Evolutionary conservation across 805 yeast species (phyloP).

Genomic region (Candida golubevii): DNA sequence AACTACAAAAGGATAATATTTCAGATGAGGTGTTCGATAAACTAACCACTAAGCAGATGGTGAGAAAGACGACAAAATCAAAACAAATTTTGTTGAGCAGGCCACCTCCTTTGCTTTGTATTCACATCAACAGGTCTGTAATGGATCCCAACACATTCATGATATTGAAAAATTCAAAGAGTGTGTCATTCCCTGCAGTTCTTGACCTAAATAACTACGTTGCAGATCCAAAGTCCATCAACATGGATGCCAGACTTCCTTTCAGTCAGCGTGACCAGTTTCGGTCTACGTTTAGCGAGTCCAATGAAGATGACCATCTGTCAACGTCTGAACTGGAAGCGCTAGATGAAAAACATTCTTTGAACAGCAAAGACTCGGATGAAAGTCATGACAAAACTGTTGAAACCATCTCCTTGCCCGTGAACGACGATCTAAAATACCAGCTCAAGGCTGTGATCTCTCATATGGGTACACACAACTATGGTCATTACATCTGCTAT

Average conservation of each 20-base stretch:
- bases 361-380: neutral
- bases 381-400: neutral
- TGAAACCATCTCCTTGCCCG: neutral
- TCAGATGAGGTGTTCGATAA: slow-evolving; percentile 74
- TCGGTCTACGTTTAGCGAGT: neutral
- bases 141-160: slow-evolving; percentile 83
- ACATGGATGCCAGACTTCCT: slow-evolving; percentile 73
- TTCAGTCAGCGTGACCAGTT: slow-evolving; percentile 59
- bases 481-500: slow-evolving; percentile 94
- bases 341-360: neutral
- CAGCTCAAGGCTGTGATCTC: slow-evolving; percentile 80
- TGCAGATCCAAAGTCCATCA: slow-evolving; percentile 64
- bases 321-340: neutral
- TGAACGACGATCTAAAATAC: slow-evolving; percentile 35
- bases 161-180: slow-evolving; percentile 79
- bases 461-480: slow-evolving; percentile 93
- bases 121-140: slow-evolving; percentile 90
- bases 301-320: neutral
- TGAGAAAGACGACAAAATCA: slow-evolving; percentile 71
- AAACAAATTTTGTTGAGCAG: slow-evolving; percentile 77
- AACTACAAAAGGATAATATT: slow-evolving; percentile 62
- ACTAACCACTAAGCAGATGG: slow-evolving; percentile 70
- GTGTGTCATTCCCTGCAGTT: slow-evolving; percentile 68
- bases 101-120: slow-evolving; percentile 77
- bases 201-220: slow-evolving; percentile 67